A percentile compares a stretch with the other conserved stretches of the same genome.
phyloP scores from a whole-genome alignment of 331 rosid genomes.

The Cucumis variabilis region DNA sequence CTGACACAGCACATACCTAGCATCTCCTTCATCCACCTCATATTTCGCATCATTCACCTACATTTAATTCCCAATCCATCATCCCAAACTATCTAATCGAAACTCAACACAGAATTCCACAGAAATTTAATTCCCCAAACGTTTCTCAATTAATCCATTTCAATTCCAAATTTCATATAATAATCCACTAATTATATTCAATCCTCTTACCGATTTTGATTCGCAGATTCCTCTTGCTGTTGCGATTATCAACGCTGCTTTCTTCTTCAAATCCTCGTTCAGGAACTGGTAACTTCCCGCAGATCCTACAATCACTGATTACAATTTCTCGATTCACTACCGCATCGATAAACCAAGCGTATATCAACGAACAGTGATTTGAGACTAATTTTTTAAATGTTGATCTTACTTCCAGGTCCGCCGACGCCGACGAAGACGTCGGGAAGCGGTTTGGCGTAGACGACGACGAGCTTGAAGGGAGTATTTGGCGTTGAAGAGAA shows the following conservation, averaged over 20 bases:
- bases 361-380: neutral
- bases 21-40: slow-evolving; percentile 42
- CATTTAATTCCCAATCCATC: neutral
- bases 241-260: slow-evolving; percentile 8
- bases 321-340: neutral
- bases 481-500: slow-evolving; percentile 35
- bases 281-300: slow-evolving; percentile 12
- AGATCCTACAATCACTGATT: slow-evolving; percentile 31
- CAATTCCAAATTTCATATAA: neutral
- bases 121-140: neutral
- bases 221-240: slow-evolving; percentile 34
- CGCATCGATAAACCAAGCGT: neutral
- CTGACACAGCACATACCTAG: slow-evolving; percentile 41
- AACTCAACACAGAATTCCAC: neutral
- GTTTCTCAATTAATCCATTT: neutral
- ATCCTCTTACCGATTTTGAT: slow-evolving; percentile 32
- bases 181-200: neutral
- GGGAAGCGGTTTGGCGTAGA: slow-evolving; percentile 41
- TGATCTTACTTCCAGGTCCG: slow-evolving; percentile 34
- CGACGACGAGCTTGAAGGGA: slow-evolving; percentile 46
- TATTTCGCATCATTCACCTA: slow-evolving; percentile 33
- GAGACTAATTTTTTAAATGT: neutral
- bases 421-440: slow-evolving; percentile 23
- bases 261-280: slow-evolving; percentile 40
- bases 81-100: neutral